Evolutionary conservation across 768 basidiomycete genomes (phyloP), one percentile per base, ranked within the genome.

Genomic region (Lenzites betulinus): DNA sequence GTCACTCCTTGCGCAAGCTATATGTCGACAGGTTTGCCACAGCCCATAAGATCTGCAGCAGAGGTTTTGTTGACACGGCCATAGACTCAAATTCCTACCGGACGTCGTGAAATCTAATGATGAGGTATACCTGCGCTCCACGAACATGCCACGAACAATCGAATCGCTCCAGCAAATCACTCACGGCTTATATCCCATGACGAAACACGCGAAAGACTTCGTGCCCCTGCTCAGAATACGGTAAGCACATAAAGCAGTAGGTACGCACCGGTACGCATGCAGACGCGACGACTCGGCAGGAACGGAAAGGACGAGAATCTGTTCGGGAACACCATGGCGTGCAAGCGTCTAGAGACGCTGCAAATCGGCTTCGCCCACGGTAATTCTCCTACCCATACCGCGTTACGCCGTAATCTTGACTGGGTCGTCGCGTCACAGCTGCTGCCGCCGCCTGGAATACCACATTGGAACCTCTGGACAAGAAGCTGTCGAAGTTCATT

Each of bases 81-180:
- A 7, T 42, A 92, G 90, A 69, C 78, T 92, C 36, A 78, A 78
- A 0, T 88, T 92, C 68, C 77, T 91, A 18, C 84, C 90, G 0
- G 77, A 85, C 57, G 70, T 64, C 3, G 74, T 85, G 2, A 69
- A 74, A n/a, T 74, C 74, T 28, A 71, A 75, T 35, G 73, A 75
- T 12, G 73, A 79, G 52, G 78, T 79, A 25, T 90, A 90, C 70
- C 87, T 90, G 64, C 78, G 89, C 79, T 88, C 84, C 16, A 93
- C 92, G 2, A 88, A 90, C 67, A 83, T 93, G 71, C 83, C 90
- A 0, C 79, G 92, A 35, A 92, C 90, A 6, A 84, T 87, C 16
- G 89, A 92, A 65, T 86, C 86, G 0, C 73, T 92, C 18, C 86
- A 89, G 64, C 85, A 93, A 63, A 77, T 92, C 36, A 76, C 89